phyloP scores from a whole-genome alignment of 2,329 filamentous ascomycete species.

The Penicillium crustosum region DNA sequence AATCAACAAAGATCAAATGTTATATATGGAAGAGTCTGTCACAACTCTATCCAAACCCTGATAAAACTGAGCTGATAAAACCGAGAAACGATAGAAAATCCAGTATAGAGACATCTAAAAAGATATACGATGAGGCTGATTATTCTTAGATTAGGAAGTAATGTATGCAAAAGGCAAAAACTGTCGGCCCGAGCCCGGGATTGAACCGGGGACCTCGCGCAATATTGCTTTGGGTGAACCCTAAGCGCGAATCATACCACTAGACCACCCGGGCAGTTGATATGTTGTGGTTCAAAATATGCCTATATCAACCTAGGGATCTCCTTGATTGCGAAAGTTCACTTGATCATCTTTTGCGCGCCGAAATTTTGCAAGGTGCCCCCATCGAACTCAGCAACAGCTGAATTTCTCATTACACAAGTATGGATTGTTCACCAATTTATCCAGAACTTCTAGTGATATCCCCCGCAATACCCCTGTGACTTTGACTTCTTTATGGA shows the following conservation, averaged over 20 bases:
- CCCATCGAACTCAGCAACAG: background rate
- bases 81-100: no score
- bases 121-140: no score
- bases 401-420: background rate
- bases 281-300: accelerated
- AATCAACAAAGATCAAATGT: no score
- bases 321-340: background rate
- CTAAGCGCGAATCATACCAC: background rate
- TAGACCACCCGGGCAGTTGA: background rate
- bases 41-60: no score
- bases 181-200: background rate
- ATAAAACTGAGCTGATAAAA: no score
- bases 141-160: no score
- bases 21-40: no score
- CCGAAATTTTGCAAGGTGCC: no score
- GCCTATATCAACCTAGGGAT: background rate
- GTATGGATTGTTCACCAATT: background rate
- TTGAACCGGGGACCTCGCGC: background rate
- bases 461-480: background rate
- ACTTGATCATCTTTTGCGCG: background rate
- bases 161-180: background rate
- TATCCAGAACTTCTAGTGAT: background rate
- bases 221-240: background rate
- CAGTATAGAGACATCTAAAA: no score
- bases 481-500: background rate